Evolutionary conservation across 192 early-diverging fungal genomes (phyloP).

Genomic region (Umbelopsis ramanniana): DNA sequence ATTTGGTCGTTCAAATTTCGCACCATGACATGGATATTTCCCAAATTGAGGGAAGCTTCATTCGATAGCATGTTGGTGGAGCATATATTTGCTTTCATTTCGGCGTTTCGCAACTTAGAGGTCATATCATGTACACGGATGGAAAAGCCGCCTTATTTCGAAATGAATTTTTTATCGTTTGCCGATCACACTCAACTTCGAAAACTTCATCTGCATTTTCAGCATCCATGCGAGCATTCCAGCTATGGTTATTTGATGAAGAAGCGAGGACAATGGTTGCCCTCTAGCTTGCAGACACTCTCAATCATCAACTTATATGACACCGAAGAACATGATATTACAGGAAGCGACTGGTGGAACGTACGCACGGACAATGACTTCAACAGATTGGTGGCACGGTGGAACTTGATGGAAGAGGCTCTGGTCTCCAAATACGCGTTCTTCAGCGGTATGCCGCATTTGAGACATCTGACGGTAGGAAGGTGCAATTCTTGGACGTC

Average conservation of each 20-base stretch:
- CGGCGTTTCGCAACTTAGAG: not conserved
- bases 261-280: not conserved
- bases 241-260: constrained; percentile 15
- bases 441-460: not conserved
- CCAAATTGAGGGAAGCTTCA: not conserved
- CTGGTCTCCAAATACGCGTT: constrained; percentile 5
- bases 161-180: not conserved
- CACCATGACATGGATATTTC: not conserved
- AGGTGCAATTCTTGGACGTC: constrained; percentile 20
- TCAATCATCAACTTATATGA: constrained; percentile 11
- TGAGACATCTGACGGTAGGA: constrained; percentile 10
- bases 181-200: not conserved
- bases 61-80: constrained; percentile 5
- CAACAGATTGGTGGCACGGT: not conserved
- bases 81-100: not conserved
- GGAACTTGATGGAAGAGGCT: constrained; percentile 8
- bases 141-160: not conserved
- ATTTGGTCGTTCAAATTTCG: not conserved
- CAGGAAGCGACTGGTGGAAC: constrained; percentile 1
- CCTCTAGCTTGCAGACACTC: not conserved
- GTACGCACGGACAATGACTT: constrained; percentile 14
- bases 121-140: constrained; percentile 4
- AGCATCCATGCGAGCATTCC: not conserved
- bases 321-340: constrained; percentile 12
- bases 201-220: not conserved